These are phyloP conservation scores for Hygrophorus russula DNA, from an alignment of 768 basidiomycete genomes.

Conservation along the genomic window DNA sequence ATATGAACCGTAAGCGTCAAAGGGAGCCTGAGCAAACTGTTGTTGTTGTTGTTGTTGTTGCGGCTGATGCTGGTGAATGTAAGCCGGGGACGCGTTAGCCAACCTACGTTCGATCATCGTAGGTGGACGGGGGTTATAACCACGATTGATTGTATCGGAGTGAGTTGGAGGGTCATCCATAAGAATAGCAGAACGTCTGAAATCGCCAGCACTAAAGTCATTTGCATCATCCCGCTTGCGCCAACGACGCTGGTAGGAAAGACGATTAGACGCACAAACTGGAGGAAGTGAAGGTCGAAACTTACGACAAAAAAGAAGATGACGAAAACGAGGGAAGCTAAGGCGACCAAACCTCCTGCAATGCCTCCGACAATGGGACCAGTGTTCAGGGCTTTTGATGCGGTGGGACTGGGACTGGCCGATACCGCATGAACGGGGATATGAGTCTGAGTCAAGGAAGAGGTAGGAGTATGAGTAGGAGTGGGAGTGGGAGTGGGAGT, in stretches of 20 bases:
- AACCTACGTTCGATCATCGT: slow-evolving; percentile 48
- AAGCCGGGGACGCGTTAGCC: slow-evolving; percentile 19
- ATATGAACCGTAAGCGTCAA: slow-evolving; percentile 8
- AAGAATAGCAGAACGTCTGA: slow-evolving; percentile 55
- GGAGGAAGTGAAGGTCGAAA: no score
- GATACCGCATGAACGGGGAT: no score
- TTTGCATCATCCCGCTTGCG: slow-evolving; percentile 27
- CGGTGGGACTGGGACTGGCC: no score
- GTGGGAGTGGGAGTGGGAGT: background rate
- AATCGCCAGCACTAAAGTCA: slow-evolving; percentile 41
- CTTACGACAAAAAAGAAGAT: no score
- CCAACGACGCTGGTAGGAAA: slow-evolving; percentile 27
- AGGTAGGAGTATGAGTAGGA: background rate
- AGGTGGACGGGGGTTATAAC: slow-evolving; percentile 49
- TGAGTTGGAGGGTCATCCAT: slow-evolving; percentile 38
- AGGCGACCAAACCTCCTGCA: no score
- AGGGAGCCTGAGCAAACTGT: slow-evolving; percentile 11
- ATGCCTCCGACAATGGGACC: no score
- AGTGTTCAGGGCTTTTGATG: no score
- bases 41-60: slow-evolving; percentile 13
- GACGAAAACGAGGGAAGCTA: no score
- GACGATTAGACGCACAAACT: slow-evolving; percentile 4
- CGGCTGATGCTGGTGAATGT: slow-evolving; percentile 20
- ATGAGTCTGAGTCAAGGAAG: no score
- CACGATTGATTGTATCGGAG: slow-evolving; percentile 14